Base-by-base conservation (phyloP, 192 early-diverging fungal genomes). In the Podila clonocystis region DNA sequence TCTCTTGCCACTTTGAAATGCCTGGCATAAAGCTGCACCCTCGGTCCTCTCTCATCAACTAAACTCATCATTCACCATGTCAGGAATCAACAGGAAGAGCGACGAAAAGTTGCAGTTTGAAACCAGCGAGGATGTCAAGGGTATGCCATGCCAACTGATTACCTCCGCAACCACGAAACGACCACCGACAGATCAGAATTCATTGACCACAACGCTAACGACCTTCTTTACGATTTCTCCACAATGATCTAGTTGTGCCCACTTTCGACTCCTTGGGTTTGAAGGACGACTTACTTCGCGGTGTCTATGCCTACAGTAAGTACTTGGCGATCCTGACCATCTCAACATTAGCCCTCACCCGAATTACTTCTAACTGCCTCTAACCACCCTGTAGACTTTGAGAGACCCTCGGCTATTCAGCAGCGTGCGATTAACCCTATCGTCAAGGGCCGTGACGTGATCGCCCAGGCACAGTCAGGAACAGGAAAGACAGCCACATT, bases 401-500 rank as follows among this genome's bases (percentile, higher is more conserved):
- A 99, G 82, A 94, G 94, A 77, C 98, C 97, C 5, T 98, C 96
- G 5, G 96, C 98, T 65, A 99, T 99, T 87, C 98, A 99, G 84
- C 98, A 99, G 85, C 92, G 98, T 85, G 97, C 97, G 50, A 99
- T 98, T 66, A 82, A 90, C 75, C 96, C 97, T 30, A 94, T 98
- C 63, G 89, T 90, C 68, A 92, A 87, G 67, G 94, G 94, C 34
- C 91, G 94, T 60, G 97, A 98, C 85, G 97, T 98, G 62, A 98
- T 98, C 67, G 97, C 97, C 2, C 97, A 98, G 84, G 96, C 96
- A 15, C 97, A 99, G 88, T 98, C 97, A 48, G 97, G 97, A 75
- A 99, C 97, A 67, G 97, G 97, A 85, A 99, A 99, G 83, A 99
- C 97, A 0, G 97, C 96, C 48, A 98, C 97, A 0, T 96, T 99